Base-by-base conservation (phyloP, 129 eudicot species). In the Escallonia herrerae region DNA sequence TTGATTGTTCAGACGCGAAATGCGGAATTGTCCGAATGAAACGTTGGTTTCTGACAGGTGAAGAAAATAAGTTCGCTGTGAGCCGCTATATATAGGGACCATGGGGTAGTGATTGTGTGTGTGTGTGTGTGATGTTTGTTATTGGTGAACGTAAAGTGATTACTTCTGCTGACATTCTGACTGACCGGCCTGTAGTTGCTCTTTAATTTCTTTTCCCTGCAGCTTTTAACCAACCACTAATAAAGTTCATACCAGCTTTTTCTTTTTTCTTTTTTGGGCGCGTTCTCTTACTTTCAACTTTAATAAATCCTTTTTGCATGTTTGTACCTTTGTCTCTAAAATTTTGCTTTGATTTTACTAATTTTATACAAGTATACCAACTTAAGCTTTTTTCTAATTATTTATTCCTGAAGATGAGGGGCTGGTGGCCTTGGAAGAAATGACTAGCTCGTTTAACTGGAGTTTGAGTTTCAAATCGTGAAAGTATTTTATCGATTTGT, bases 81-180 rank as follows among this genome's bases (percentile, higher is more conserved):
- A 58, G 8, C 2, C 42, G 14, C 65, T 56, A 56, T 77, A 62
- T 72, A 77, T 67, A 77, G 60, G 67, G 50, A 66, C 62, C 51
- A 67, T 38, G 5, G 4, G 74, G 15, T n/a, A n/a, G n/a, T n/a
- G 49, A 44, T 51, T 45, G 41, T 42, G 44, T 62, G 74, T 49
- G 5, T 15, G 60, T 3, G 53, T 39, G 33, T 22, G 33, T 22
- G n/a, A n/a, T n/a, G 33, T 22, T 22, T 22, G 1, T 22, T 22
- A 22, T 22, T 22, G 82, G 74, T 54, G 82, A 60, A 72, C 48
- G 50, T 48, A 15, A 52, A 38, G 74, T 6, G 62, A 56, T 67
- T 74, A 60, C 74, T 69, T 22, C 66, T 56, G n/a, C n/a, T n/a
- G 42, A 2, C 1, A 6, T 3, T 1, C n/a, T n/a, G n/a, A n/a